These are phyloP conservation scores for Penicillium sclerotiorum DNA, from an alignment of 2,329 filamentous ascomycete genomes.

Conservation along the genomic window DNA sequence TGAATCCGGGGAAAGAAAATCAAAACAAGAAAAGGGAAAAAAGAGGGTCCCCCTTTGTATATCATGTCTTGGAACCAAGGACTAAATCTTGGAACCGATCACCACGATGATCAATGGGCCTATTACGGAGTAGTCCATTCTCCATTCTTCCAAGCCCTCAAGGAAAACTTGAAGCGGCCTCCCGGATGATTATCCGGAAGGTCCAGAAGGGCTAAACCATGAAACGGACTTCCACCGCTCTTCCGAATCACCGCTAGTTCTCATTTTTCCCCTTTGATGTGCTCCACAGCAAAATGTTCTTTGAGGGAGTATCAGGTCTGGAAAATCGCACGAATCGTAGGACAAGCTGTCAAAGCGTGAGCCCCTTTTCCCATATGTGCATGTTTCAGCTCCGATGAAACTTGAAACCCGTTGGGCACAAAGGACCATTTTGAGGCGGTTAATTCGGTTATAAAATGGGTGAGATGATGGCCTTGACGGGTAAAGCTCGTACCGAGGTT, in stretches of 20 bases:
- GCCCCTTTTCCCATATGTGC: too few relatives aligned
- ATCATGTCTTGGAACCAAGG: too few relatives aligned
- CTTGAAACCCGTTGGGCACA: too few relatives aligned
- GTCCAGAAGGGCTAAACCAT: constrained; percentile 9
- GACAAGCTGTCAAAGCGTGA: too few relatives aligned
- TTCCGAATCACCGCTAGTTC: background rate
- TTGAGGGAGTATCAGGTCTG: too few relatives aligned
- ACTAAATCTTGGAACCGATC: background rate
- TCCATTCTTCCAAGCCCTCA: background rate
- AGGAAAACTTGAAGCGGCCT: background rate
- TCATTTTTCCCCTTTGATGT: background rate
- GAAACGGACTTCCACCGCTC: constrained; percentile 12
- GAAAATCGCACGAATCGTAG: too few relatives aligned
- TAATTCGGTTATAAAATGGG: too few relatives aligned
- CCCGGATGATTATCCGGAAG: constrained; percentile 5
- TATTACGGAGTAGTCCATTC: background rate
- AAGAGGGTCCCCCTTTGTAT: background rate
- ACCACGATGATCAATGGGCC: constrained; percentile 6
- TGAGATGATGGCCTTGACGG: too few relatives aligned
- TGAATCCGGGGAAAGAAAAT: constrained; percentile 21
- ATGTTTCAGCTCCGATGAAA: too few relatives aligned
- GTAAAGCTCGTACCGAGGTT: too few relatives aligned
- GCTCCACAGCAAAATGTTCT: background rate
- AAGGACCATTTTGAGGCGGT: too few relatives aligned
- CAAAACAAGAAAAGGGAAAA: background rate